Evolutionary conservation across 148 eudicot genomes (phyloP).

Genomic region (Fagopyrum homotropicum): DNA sequence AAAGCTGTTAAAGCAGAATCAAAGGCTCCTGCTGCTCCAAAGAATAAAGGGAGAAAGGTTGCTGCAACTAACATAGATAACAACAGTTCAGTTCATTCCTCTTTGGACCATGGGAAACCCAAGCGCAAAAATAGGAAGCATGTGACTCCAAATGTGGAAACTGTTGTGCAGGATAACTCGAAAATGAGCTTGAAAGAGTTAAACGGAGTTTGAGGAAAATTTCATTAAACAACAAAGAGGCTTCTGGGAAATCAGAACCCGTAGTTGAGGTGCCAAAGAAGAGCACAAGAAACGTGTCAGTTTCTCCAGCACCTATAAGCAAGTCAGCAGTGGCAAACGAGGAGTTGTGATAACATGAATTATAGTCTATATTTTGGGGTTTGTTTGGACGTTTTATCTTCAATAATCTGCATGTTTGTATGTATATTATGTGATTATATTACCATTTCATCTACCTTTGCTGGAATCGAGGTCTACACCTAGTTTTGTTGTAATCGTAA

Average conservation of each 20-base stretch:
- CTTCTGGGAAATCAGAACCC: conserved; percentile 29
- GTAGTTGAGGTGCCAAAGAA: conserved; percentile 30
- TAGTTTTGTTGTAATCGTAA: too few relatives aligned
- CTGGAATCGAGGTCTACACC: too few relatives aligned
- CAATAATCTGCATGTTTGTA: too few relatives aligned
- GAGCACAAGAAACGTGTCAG: conserved; percentile 17
- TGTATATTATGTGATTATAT: too few relatives aligned
- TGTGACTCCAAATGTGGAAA: conserved; percentile 28
- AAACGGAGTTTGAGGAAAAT: conserved; percentile 50
- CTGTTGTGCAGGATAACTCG: conserved; percentile 22
- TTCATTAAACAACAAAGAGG: conserved; percentile 27
- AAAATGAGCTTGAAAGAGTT: conserved; percentile 60
- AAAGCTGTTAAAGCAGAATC: conserved; percentile 27
- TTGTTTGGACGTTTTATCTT: too few relatives aligned
- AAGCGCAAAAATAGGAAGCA: conserved; percentile 38
- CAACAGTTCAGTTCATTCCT: conserved; percentile 16
- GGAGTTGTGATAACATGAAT: too few relatives aligned
- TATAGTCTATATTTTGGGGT: too few relatives aligned
- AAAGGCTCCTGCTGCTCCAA: conserved; percentile 25
- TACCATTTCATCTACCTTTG: too few relatives aligned
- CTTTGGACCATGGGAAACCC: conserved; percentile 34
- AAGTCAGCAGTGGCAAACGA: conserved; percentile 1
- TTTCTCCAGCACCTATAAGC: conserved; percentile 13
- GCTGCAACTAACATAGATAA: conserved; percentile 28
- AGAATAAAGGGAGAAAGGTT: conserved; percentile 27